Base-by-base conservation (phyloP, 192 early-diverging fungal genomes). In the Linnemannia elongata region DNA sequence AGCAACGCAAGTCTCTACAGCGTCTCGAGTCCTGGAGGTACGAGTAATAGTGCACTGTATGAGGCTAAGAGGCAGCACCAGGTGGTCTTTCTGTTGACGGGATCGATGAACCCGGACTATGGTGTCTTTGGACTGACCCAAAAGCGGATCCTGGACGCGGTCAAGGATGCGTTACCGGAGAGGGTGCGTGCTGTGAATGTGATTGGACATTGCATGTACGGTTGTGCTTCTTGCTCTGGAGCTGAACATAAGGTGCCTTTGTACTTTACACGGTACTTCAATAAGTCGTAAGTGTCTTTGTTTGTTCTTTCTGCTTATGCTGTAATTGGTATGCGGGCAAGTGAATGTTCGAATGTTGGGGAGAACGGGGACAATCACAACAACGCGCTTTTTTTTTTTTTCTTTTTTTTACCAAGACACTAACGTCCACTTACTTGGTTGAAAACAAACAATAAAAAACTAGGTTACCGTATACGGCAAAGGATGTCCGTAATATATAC, bases 191-290 rank as follows among this genome's bases (percentile, higher is more conserved):
- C 79, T 7, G 83, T 88, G 27, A 80, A 78, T 24, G 63, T 85
- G 17, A 88, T 88, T 42, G 83, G 83, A 7, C 83, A 85, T 77
- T 88, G 83, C 41, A 82, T 88, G 74, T 88, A 85, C 42, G 83
- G 88, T 30, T 88, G 88, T 69, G 74, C 77, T 8, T 85, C 83
- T 15, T 85, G 83, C 70, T 76, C 72, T n/a, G 88, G 83, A 35
- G 77, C 76, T 30, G 88, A 88, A 69, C 88, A 88, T 47, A 85
- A 85, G 63, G 83, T 85, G 30, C 88, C 88, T 18, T 41, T 88
- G 49, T 85, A 88, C 75, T 88, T 85, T 77, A 88, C 88, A 3
- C 88, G 88, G 24, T 84, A 83, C 36, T 83, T 83, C 33, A 81
- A 79, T 71, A 82, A 84, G n/a, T 72, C 77, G 79, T 83, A 84